Evolutionary conservation across 164 flowering plant species (phyloP), one percentile per base, ranked within the genome.

Genomic region (Platanus orientalis): DNA sequence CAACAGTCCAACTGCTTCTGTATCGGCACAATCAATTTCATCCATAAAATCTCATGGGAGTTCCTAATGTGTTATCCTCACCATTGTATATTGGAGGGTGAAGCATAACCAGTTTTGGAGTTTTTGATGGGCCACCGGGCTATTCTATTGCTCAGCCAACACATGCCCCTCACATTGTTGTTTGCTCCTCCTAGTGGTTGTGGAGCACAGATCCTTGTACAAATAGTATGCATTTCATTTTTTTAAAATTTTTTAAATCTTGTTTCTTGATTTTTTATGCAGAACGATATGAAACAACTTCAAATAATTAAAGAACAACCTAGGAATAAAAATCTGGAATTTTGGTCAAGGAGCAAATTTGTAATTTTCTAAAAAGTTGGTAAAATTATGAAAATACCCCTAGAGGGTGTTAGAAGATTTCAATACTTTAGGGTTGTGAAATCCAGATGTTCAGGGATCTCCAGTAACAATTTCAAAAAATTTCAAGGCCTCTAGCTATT

Each of bases 1-100:
- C 17, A 81, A 79, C 84, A 93, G 98, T 70, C 98, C 98, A 20
- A 93, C 98, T 14, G 97, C 98, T 29, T 93, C 98, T 17, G 80
- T 90, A 50, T 93, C 98, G 0, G 98, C 97, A 39, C 97, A 88
- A 48, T 93, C 98, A 25, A 76, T 88, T 57, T 93, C 97, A 32
- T 93, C 98, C 4, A 68, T 77, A 39, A 80, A 87, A 79, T 93
- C 98, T 53, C 96, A 84, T 67, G 95, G 97, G 23, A 93, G 98
- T 72, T 78, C 86, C 48, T 90, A 70, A 74, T 58, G 16, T 10
- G 47, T 29, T 23, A 36, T 51, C 27, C 63, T 47, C 54, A 4
- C 4, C 67, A 24, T 55, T 79, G 83, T 86, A 83, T 61, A 83
- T 72, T 81, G 69, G 77, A 70, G 57, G 52, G 64, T 69, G 11